Percentiles rank a stretch among this genome's conserved stretches.
Evolutionary conservation across 2,329 filamentous ascomycete genomes (phyloP).

Genomic region (Penicillium sp.): DNA sequence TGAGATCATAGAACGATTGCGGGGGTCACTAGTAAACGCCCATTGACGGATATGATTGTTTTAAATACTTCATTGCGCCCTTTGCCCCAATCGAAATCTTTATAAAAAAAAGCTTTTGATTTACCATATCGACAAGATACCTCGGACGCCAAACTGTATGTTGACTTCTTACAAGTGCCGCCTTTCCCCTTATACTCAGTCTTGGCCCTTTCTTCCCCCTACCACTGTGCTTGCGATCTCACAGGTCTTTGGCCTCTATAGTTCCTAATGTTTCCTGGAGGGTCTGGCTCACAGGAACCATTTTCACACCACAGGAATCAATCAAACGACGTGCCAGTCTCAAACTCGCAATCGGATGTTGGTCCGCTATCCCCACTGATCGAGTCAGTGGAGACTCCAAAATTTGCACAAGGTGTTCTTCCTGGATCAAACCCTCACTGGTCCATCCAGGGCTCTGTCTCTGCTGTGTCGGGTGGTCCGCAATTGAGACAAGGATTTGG

Average conservation of each 20-base stretch:
- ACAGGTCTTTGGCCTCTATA: constrained; percentile 20
- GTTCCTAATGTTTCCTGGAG: constrained; percentile 19
- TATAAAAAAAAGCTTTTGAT: constrained; percentile 9
- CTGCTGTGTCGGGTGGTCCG: constrained; percentile 1
- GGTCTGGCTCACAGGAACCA: constrained; percentile 22
- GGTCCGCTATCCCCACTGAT: constrained; percentile 8
- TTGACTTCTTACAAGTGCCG: constrained; percentile 7
- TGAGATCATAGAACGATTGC: constrained; percentile 19
- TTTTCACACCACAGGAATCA: constrained; percentile 18
- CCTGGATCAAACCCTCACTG: constrained; percentile 11
- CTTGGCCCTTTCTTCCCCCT: constrained; percentile 12
- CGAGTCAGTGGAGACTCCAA: constrained; percentile 17
- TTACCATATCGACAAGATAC: constrained; percentile 6
- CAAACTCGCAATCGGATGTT: constrained; percentile 2
- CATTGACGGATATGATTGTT: constrained; percentile 1
- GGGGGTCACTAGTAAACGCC: constrained; percentile 13
- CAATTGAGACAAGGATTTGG: constrained; percentile 7
- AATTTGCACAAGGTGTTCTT: constrained; percentile 14
- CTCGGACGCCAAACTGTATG: constrained; percentile 14
- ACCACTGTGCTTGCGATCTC: constrained; percentile 11
- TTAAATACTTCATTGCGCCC: constrained; percentile 20
- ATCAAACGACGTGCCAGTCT: constrained; percentile 13
- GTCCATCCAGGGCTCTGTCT: constrained; percentile 12
- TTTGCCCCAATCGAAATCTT: constrained; percentile 9
- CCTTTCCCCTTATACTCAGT: constrained; percentile 11